A percentile compares a stretch with the other conserved stretches of the same genome.
Evolutionary conservation across 805 yeast genomes (phyloP).

Genomic region (Metschnikowia lochheadii): DNA sequence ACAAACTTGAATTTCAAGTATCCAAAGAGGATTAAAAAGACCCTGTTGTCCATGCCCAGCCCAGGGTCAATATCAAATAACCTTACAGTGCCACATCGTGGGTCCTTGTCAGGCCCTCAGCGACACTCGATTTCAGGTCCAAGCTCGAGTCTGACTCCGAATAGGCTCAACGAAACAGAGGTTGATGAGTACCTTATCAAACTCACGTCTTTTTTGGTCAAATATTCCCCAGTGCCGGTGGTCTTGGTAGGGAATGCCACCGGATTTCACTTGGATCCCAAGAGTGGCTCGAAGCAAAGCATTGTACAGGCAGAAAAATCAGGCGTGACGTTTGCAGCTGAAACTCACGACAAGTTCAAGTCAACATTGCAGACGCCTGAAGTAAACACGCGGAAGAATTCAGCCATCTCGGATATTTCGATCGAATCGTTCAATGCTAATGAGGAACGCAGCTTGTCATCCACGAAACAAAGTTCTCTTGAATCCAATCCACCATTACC

Average conservation of each 20-base stretch:
- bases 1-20: slow-evolving; percentile 41
- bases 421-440: slow-evolving; percentile 16
- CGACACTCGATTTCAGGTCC: slow-evolving; percentile 7
- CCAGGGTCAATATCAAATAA: neutral
- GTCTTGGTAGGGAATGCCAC: slow-evolving; percentile 33
- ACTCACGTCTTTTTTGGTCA: slow-evolving; percentile 34
- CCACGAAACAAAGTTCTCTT: slow-evolving; percentile 2
- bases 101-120: slow-evolving; percentile 2
- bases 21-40: slow-evolving; percentile 26
- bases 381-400: slow-evolving; percentile 10
- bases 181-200: slow-evolving; percentile 31
- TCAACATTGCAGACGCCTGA: slow-evolving; percentile 5
- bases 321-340: slow-evolving; percentile 12
- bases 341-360: neutral
- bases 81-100: slow-evolving; percentile 4
- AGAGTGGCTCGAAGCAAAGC: neutral
- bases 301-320: neutral
- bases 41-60: slow-evolving; percentile 2
- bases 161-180: slow-evolving; percentile 6
- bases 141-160: neutral
- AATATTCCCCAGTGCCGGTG: slow-evolving; percentile 39
- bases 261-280: slow-evolving; percentile 10
- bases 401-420: slow-evolving; percentile 13
- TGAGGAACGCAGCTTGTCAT: slow-evolving; percentile 5
- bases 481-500: neutral